Evolutionary conservation across 2,329 filamentous ascomycete species (phyloP), one percentile per base, ranked within the genome.

Genomic region (Colletotrichum incanum): DNA sequence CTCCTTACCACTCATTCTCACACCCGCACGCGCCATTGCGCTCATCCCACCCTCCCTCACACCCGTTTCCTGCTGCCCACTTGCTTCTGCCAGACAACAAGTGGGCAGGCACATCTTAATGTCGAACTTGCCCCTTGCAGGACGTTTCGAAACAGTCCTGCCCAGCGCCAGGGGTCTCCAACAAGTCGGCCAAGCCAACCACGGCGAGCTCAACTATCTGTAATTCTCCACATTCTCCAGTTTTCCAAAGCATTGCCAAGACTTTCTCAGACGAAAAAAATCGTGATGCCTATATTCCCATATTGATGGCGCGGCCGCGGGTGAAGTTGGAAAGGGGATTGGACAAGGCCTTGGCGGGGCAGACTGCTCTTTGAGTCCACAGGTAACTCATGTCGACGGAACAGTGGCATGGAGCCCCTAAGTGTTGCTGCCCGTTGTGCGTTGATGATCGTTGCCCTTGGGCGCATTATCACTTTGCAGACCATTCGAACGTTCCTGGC

Each of bases 201-300:
- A 72, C 39, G 37, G 54, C 23, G 26, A 41, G 55, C 43, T 23
- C 31, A 41, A 60, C 65, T 58, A 60, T 64, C 69, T 45, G 37
- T 8, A 23, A 14, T 23, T 45, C 58, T 55, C 69, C 69, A 72
- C 59, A 9, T 16, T 60, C 59, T 26, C 69, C 69, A 49, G 41
- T 69, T 72, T 72, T 72, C 65, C 59, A 69, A 72, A 56, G 59
- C 69, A 65, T 23, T 55, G 69, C 69, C 69, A 72, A 72, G 59
- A 55, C 52, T 31, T 58, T 41, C 50, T 59, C 69, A 68, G 45
- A 72, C 65, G 65, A 62, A 49, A 50, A 52, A 54, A 61, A 39
- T 39, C 56, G 54, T 43, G 41, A 62, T 41, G 64, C 34, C 68
- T 34, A 49, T 56, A 37, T 43, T 62, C 43, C 62, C 14, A 34